Evolutionary conservation across 2,329 filamentous ascomycete species (phyloP).

Genomic region (Neofusicoccum ribis): DNA sequence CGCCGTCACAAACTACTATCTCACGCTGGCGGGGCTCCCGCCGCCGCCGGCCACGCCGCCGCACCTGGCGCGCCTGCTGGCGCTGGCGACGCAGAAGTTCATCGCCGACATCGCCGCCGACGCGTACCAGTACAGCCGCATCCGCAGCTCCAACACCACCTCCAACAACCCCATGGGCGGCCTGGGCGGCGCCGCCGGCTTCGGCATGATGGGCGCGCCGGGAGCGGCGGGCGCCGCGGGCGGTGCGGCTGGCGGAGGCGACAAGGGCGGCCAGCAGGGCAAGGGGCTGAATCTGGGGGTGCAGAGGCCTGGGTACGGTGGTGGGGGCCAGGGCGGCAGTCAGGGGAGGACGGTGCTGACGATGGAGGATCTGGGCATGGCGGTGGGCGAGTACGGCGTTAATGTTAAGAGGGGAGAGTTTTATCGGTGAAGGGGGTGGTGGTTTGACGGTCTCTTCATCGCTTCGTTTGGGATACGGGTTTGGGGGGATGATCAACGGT

Average conservation of each 20-base stretch:
- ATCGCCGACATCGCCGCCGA: slow-evolving; percentile 96
- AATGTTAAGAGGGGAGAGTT: slow-evolving; percentile 98
- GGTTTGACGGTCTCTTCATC: background rate
- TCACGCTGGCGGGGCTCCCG: slow-evolving; percentile 91
- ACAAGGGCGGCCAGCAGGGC: slow-evolving; percentile 38
- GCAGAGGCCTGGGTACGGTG: slow-evolving; percentile 60
- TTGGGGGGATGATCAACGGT: background rate
- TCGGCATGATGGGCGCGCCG: slow-evolving; percentile 63
- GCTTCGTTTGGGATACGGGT: background rate
- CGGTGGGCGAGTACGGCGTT: slow-evolving; percentile 94
- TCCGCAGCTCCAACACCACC: slow-evolving; percentile 87
- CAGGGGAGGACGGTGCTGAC: slow-evolving; percentile 93
- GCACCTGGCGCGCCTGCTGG: slow-evolving; percentile 87
- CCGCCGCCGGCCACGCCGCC: slow-evolving; percentile 88
- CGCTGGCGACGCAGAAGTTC: slow-evolving; percentile 98
- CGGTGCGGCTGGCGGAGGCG: slow-evolving; percentile 29
- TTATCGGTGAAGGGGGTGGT: slow-evolving; percentile 63
- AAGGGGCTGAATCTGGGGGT: slow-evolving; percentile 51
- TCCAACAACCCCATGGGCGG: slow-evolving; percentile 90
- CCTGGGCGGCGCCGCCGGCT: slow-evolving; percentile 72
- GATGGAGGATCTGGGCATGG: slow-evolving; percentile 99
- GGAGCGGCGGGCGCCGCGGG: slow-evolving; percentile 46
- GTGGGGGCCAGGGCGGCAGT: slow-evolving; percentile 82
- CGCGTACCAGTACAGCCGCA: slow-evolving; percentile 95
- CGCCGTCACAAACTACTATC: slow-evolving; percentile 96